Evolutionary conservation across 768 basidiomycete species (phyloP), one percentile per base, ranked within the genome.

Genomic region (Mycena haematopus): DNA sequence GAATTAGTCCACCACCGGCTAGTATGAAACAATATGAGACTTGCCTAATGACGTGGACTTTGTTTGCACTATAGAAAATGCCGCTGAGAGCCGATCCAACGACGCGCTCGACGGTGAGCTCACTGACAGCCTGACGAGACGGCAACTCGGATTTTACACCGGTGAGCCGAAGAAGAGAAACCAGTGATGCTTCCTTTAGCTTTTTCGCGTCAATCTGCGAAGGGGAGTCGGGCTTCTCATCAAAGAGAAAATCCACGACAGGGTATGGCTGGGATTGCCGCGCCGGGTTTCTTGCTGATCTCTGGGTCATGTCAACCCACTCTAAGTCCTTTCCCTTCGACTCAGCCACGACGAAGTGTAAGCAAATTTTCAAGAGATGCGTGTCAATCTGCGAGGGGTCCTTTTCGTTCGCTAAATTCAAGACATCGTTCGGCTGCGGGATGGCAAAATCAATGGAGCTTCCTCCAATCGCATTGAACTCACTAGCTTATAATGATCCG

Each of bases 81-180:
- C 53, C 60, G 25, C 60, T 50, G 35, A 61, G 52, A 1, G 53
- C 53, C 9, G 53, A 38, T 25, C 60, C 60, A 47, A 61, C 60
- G 0, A 29, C 24, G 15, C 60, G 24, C 21, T 61, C 60, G 2
- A 61, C 52, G 10, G 36, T 44, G 9, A 61, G 53, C 9, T 61
- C 59, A 29, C 52, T 60, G 25, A 60, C 9, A 35, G 36, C 17
- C 33, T 19, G 24, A 40, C 6, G 17, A 14, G 46, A 25, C 15
- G 27, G 19, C 13, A 27, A 14, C n/a, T 47, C 15, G 24, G 29
- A 14, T 11, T 47, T n/a, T 24, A 27, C 29, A 24, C 25, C 5
- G 25, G 14, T 47, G 14, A 49, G 25, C 14, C 47, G 27, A 3
- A 49, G 19, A 1, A 49, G 27, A 4, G 47, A 49, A 29, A 49